These are phyloP conservation scores for Crithidia brevicula DNA, from an alignment of 208 protist species.

Conservation along the genomic window DNA sequence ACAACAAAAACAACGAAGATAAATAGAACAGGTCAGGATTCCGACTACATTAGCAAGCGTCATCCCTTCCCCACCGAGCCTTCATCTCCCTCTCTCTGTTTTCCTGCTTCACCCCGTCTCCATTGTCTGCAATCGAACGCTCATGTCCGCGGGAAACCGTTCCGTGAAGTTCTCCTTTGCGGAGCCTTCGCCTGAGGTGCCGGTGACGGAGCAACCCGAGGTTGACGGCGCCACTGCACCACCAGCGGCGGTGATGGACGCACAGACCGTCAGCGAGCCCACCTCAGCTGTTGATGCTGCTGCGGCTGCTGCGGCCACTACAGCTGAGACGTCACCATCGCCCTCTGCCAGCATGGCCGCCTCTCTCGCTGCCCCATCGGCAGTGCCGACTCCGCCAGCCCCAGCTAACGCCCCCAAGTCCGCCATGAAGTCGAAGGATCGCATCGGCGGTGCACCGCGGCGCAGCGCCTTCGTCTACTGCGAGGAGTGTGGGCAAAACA, in stretches of 20 bases:
- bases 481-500: constrained; percentile 59
- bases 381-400: neutral
- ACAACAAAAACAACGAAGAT: no score
- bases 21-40: no score
- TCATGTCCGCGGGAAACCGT: neutral
- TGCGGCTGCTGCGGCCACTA: neutral
- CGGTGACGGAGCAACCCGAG: no score
- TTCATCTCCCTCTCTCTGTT: no score
- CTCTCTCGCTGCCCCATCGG: neutral
- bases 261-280: neutral
- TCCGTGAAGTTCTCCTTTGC: constrained; percentile 43
- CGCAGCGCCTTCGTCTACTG: constrained; percentile 55
- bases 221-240: neutral
- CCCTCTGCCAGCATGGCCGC: neutral
- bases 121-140: neutral
- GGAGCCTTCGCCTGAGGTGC: constrained; percentile 6
- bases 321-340: neutral
- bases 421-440: constrained; percentile 44
- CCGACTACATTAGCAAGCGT: no score
- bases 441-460: constrained; percentile 40
- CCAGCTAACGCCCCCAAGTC: no score
- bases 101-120: no score
- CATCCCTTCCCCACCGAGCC: no score
- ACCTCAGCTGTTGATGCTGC: neutral
- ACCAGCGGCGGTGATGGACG: neutral